These are phyloP conservation scores for Plicaturopsis crispa DNA, from an alignment of 768 basidiomycete genomes.

Conservation along the genomic window DNA sequence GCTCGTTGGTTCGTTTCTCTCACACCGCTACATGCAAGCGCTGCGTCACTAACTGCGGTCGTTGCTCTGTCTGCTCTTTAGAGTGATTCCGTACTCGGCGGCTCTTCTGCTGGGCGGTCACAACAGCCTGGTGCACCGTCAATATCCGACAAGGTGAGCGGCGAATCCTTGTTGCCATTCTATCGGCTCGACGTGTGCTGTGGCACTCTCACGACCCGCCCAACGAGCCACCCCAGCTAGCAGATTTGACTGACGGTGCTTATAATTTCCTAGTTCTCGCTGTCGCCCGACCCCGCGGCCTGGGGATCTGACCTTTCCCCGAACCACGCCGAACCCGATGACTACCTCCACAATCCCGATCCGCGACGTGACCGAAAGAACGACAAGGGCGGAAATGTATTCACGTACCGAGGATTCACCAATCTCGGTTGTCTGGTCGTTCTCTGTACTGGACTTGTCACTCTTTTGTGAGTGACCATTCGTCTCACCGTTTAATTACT, in stretches of 20 bases:
- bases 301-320: slow-evolving; percentile 67
- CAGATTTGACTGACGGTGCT: too few species aligned
- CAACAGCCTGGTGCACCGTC: slow-evolving; percentile 32
- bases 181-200: too few species aligned
- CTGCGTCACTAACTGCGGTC: slow-evolving; percentile 16
- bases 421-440: slow-evolving; percentile 66
- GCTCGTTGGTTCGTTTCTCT: slow-evolving; percentile 30
- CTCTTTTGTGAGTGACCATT: slow-evolving; percentile 46
- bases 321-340: slow-evolving; percentile 52
- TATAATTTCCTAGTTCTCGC: too few species aligned
- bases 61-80: too few species aligned
- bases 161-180: too few species aligned
- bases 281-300: slow-evolving; percentile 62
- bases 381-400: slow-evolving; percentile 48
- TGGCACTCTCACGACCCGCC: too few species aligned
- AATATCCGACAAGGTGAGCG: slow-evolving; percentile 51
- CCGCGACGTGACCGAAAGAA: slow-evolving; percentile 52
- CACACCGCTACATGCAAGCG: slow-evolving; percentile 22
- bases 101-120: too few species aligned
- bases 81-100: too few species aligned
- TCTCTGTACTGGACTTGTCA: slow-evolving; percentile 42
- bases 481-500: background rate
- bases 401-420: slow-evolving; percentile 60
- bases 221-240: too few species aligned
- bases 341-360: slow-evolving; percentile 69